Base-by-base conservation (phyloP, 108 stramenopile genomes). In the Cyclotella kingstonii region DNA sequence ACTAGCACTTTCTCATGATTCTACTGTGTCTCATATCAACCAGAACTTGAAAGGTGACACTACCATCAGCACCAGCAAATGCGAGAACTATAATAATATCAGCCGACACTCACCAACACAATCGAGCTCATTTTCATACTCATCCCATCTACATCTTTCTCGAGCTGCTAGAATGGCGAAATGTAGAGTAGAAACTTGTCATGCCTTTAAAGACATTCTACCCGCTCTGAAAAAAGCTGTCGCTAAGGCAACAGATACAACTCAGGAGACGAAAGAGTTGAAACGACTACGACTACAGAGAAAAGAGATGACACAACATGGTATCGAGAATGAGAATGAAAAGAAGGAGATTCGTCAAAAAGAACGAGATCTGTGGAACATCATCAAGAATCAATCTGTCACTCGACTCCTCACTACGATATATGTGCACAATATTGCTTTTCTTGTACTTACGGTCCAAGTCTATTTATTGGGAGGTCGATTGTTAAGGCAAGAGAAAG, bases 371-470 rank as follows among this genome's bases (percentile, higher is more conserved):
- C 42, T 69, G 29, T 69, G 73, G 68, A 66, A 81, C 18, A 45
- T 3, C 12, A 75, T 81, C 38, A 78, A 75, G 54, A 56, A 70
- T 48, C 54, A 70, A 54, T 63, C 77, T 11, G 28, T 78, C 12
- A 77, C 81, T 5, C 67, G 77, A 34, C 53, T 81, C 14, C 17
- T 81, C n/a, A 50, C 68, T 15, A 81, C 81, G 5, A 64, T 39
- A 22, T 81, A 78, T 52, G 81, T 61, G 8, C 81, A 81, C 22
- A 70, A 68, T 5, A 53, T 66, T 18, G 54, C 78, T n/a, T 78
- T 78, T 43, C 48, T 78, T n/a, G 68, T 78, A 10, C 56, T 81
- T 5, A 77, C 77, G 14, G 72, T 74, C 2, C 81, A 78, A 58
- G 64, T 78, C 15, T 63, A 78, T 56, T 36, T 81, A 15, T 38